phyloP scores from a whole-genome alignment of 352 stramenopile genomes.

The Phytophthora pisi region DNA sequence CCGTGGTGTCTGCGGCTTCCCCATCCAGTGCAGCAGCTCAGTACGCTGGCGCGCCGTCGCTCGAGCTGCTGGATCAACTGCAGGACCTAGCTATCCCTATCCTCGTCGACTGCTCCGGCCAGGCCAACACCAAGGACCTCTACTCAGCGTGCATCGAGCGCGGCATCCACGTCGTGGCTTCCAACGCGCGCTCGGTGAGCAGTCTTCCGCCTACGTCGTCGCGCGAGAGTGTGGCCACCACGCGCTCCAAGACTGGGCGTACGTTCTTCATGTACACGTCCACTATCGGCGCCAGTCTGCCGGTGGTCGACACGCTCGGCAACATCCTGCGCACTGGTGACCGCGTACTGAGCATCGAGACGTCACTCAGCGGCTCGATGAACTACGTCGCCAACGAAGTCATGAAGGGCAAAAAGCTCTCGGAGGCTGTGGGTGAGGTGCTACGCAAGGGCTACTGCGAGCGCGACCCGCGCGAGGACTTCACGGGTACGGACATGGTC shows the following conservation, averaged over 20 bases:
- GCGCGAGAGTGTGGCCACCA: constrained; percentile 61
- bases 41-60: constrained; percentile 50
- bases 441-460: constrained; percentile 71
- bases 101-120: constrained; percentile 74
- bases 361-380: constrained; percentile 74
- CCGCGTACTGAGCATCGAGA: constrained; percentile 59
- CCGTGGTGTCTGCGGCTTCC: constrained; percentile 33
- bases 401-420: constrained; percentile 73
- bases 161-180: constrained; percentile 75
- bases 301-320: constrained; percentile 75
- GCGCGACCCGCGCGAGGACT: constrained; percentile 69
- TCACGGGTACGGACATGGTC: constrained; percentile 67
- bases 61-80: constrained; percentile 59
- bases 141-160: constrained; percentile 69
- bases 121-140: constrained; percentile 53
- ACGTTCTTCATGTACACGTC: constrained; percentile 86
- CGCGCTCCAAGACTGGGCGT: constrained; percentile 41
- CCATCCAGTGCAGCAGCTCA: constrained; percentile 5
- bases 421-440: constrained; percentile 53
- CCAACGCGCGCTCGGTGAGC: constrained; percentile 67
- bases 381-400: constrained; percentile 77
- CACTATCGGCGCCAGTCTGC: constrained; percentile 72
- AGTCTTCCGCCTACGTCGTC: constrained; percentile 57
- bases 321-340: constrained; percentile 81
- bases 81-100: constrained; percentile 79